Evolutionary conservation across 192 early-diverging fungal genomes (phyloP), one percentile per base, ranked within the genome.

Genomic region (Phlyctochytrium bullatum): DNA sequence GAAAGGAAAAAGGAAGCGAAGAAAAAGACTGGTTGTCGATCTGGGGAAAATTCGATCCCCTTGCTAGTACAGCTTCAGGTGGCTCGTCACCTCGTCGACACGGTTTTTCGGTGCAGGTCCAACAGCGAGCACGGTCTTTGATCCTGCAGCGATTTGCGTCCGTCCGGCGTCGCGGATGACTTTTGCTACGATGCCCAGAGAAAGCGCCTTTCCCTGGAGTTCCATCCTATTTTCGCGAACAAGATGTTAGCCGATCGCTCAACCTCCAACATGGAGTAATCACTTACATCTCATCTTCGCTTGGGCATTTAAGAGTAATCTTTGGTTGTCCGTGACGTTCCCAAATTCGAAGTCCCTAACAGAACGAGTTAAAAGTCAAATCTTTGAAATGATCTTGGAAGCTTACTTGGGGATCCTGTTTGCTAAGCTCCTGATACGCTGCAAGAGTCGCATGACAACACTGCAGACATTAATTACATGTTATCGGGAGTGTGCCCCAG

Each of bases 391-490:
- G 61, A 33, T 20, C 40, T 47, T 47, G 40, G 20, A 6, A 33
- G 34, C 54, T 1, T 35, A 61, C 30, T 36, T 47, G 62, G 27
- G 52, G 50, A 36, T 66, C n/a, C 35, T n/a, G 30, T 47, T 57
- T 30, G 56, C 67, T 28, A 4, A 78, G 79, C 68, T 81, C 76
- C 71, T 71, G 17, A 76, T 71, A 34, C 33, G 76, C 47, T 4
- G 89, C 93, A 32, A 98, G 77, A 0, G 93, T 88, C 6, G 96
- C 94, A 73, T 98, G 96, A 51, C 89, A 89, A 73, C 94, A 98
- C 80, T 88, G 66, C 10, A 56, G 56, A 56, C 35, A 52, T 2
- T 66, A 34, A 60, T 40, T 66, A 4, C 12, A 31, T 27, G 12
- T 29, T 14, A 59, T 2, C 34, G 27, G 17, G n/a, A n/a, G n/a